A percentile compares a stretch with the other conserved stretches of the same genome.
Conservation (phyloP, 768 basidiomycete species). For the Lactarius psammicola region DNA sequence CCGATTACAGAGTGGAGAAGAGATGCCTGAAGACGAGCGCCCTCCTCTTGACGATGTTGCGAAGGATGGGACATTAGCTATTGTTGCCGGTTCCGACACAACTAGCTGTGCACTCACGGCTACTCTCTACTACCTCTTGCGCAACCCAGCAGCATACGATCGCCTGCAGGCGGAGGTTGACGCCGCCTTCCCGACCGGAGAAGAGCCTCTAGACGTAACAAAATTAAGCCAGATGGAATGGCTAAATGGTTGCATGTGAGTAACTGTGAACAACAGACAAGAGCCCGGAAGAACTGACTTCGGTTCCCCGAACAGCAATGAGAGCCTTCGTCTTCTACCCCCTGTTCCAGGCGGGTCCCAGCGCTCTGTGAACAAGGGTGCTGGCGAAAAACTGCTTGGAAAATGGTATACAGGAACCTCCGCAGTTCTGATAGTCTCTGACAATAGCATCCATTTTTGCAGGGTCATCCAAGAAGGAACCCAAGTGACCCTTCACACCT, state of each 20-base stretch:
- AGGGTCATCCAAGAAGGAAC: conserved; percentile 11
- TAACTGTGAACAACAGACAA: background rate
- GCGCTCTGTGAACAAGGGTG: background rate
- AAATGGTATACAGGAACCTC: background rate
- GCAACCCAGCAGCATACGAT: conserved; percentile 33
- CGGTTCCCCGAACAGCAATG: background rate
- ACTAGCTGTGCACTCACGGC: conserved; percentile 38
- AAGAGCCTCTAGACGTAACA: conserved; percentile 5
- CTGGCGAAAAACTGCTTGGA: conserved; percentile 2
- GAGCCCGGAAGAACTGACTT: background rate
- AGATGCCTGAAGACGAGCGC: background rate
- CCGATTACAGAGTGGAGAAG: conserved; percentile 2
- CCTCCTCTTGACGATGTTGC: conserved; percentile 27
- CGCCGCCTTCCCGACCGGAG: background rate
- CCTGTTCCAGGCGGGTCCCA: conserved; percentile 10
- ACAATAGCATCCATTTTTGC: too few relatives aligned
- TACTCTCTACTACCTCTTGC: conserved; percentile 38
- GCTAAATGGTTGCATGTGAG: conserved; percentile 18
- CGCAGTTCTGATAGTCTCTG: background rate
- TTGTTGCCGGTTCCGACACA: conserved; percentile 45
- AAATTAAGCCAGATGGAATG: conserved; percentile 7
- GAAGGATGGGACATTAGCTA: conserved; percentile 39
- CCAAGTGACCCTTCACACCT: conserved; percentile 5
- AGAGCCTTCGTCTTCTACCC: conserved; percentile 11
- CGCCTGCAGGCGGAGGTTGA: conserved; percentile 4